Evolutionary conservation across 192 early-diverging fungal genomes (phyloP).

Genomic region (Rhizophlyctis rosea): DNA sequence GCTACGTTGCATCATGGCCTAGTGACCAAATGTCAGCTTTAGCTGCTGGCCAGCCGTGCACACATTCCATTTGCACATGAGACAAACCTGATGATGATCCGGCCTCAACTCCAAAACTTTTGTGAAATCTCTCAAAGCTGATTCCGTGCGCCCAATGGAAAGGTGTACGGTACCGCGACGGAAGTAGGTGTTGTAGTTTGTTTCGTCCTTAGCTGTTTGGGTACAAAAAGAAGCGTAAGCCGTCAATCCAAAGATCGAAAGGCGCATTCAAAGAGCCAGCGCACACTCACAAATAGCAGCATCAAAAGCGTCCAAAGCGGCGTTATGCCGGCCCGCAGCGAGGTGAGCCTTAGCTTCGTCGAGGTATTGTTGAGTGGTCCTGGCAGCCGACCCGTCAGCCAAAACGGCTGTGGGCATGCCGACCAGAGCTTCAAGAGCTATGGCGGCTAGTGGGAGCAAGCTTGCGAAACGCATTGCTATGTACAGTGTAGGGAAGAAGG

Average conservation of each 20-base stretch:
- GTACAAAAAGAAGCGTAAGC: conserved; percentile 41
- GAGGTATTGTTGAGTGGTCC: conserved; percentile 23
- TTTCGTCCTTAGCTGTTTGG: conserved; percentile 66
- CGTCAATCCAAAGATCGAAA: conserved; percentile 9
- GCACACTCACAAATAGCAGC: conserved; percentile 55
- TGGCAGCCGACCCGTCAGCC: neutral
- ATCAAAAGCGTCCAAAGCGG: conserved; percentile 61
- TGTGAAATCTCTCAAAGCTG: conserved; percentile 80
- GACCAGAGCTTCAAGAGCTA: too few species aligned
- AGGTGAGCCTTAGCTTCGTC: conserved; percentile 41
- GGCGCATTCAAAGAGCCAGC: conserved; percentile 8
- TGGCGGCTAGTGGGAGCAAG: too few species aligned
- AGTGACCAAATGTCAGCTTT: conserved; percentile 71
- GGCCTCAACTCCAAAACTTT: conserved; percentile 76
- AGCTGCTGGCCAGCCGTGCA: conserved; percentile 47
- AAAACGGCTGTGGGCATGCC: too few species aligned
- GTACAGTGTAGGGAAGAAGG: too few species aligned
- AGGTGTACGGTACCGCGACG: conserved; percentile 83
- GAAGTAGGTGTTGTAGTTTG: conserved; percentile 83
- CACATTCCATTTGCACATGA: neutral
- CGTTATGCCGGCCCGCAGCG: conserved; percentile 40
- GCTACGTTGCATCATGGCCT: conserved; percentile 32
- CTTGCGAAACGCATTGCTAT: too few species aligned
- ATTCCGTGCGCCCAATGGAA: conserved; percentile 62
- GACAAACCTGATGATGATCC: conserved; percentile 75